Conservation (phyloP, 805 yeast species). For the Priceomyces castillae region DNA sequence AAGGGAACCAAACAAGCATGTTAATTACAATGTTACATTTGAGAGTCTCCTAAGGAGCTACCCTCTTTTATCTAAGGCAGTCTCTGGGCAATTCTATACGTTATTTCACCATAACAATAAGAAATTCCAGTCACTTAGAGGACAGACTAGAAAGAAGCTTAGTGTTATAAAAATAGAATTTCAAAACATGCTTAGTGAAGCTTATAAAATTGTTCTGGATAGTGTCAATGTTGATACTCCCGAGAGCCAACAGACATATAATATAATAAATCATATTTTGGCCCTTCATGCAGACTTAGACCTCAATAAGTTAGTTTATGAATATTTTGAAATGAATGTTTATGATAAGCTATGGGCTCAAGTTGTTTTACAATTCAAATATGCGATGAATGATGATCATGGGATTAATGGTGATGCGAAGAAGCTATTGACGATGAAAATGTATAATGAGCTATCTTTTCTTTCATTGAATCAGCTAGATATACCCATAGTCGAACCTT, state of each 20-base stretch:
- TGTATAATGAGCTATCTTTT: conserved; percentile 35
- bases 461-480: conserved; percentile 53
- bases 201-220: conserved; percentile 37
- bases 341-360: conserved; percentile 66
- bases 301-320: conserved; percentile 54
- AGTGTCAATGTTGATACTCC: conserved; percentile 33
- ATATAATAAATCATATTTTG: conserved; percentile 28
- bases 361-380: conserved; percentile 32
- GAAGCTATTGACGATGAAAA: conserved; percentile 24
- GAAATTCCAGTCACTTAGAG: conserved; percentile 29
- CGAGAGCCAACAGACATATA: conserved; percentile 34
- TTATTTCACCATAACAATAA: conserved; percentile 42
- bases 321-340: conserved; percentile 68
- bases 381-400: conserved; percentile 18
- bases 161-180: conserved; percentile 28
- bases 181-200: conserved; percentile 31
- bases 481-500: conserved; percentile 38
- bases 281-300: conserved; percentile 40
- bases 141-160: conserved; percentile 26
- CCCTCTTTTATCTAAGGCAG: conserved; percentile 39
- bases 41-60: conserved; percentile 36
- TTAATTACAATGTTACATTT: conserved; percentile 21
- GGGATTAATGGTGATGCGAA: conserved; percentile 24
- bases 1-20: not conserved
- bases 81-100: conserved; percentile 35